Evolutionary conservation across 1,139 yeast genomes (phyloP), one percentile per base, ranked within the genome.

Genomic region (Nadsonia commutata): DNA sequence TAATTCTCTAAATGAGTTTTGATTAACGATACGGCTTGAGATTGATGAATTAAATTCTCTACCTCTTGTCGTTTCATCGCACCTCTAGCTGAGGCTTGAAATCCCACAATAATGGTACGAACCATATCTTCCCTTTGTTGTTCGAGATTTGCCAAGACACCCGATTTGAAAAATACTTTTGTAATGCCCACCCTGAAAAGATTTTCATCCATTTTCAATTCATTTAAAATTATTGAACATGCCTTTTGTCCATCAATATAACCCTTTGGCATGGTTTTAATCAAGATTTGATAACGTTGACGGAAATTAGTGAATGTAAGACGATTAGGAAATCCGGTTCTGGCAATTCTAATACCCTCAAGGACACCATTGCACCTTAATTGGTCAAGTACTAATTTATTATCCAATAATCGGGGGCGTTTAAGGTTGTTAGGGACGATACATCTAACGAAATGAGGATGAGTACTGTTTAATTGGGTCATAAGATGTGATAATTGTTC

Each of bases 371-470:
- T 93, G 59, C 97, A 93, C 49, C 96, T 71, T 48, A 93, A 69
- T 62, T 93, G 99, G 48, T 83, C 90, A 43, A 90, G 66, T 3
- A 93, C 95, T 37, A 93, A 65, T 23, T 64, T 66, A 54, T 81
- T 84, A 54, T 86, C 88, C 55, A 90, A 81, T 41, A 70, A 66
- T 40, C 73, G 74, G 0, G 96, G 78, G 46, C 69, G 70, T 57
- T 90, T 88, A 36, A 72, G 68, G 50, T 76, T 76, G 56, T 93
- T 93, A 7, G 99, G 99, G 41, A 93, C 67, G 45, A 93, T 93
- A 60, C 99, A 93, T 54, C 99, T 74, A 22, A 93, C 96, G 59
- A 93, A 93, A 59, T 90, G 98, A 2, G 99, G 98, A 55, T 84
- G 93, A 0, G 98, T 90, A 17, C 76, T 67, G 13, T 76, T 71